These are phyloP conservation scores for Hymenoscyphus scutula DNA, from an alignment of 2,329 filamentous ascomycete genomes.

Conservation along the genomic window DNA sequence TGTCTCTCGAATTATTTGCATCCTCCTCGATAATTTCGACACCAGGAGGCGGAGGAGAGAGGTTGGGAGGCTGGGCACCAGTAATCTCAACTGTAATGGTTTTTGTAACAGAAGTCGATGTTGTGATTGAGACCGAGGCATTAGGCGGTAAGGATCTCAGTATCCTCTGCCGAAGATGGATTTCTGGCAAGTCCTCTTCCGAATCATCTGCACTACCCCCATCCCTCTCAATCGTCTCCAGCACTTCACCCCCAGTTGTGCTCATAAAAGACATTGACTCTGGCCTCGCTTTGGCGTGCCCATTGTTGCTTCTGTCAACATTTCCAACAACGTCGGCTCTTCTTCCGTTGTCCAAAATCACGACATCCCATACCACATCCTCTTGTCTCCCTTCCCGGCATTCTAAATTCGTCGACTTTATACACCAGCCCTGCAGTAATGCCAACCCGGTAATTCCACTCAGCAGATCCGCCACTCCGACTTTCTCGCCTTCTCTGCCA, in stretches of 20 bases:
- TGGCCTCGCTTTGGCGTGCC: slow-evolving; percentile 35
- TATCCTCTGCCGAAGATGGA: slow-evolving; percentile 52
- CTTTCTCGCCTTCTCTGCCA: slow-evolving; percentile 55
- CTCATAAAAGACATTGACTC: slow-evolving; percentile 37
- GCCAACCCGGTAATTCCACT: slow-evolving; percentile 60
- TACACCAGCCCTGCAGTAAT: slow-evolving; percentile 58
- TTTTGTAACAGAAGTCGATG: slow-evolving; percentile 57
- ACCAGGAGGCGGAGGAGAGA: slow-evolving; percentile 53
- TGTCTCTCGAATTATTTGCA: slow-evolving; percentile 23
- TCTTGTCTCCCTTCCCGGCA: slow-evolving; percentile 47
- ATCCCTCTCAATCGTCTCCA: slow-evolving; percentile 39
- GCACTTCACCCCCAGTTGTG: slow-evolving; percentile 31
- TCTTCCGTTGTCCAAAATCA: slow-evolving; percentile 58
- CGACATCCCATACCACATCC: slow-evolving; percentile 64
- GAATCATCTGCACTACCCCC: slow-evolving; percentile 39
- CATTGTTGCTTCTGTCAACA: slow-evolving; percentile 23
- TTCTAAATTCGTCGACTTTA: slow-evolving; percentile 51
- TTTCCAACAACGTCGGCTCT: slow-evolving; percentile 52
- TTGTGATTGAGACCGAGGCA: slow-evolving; percentile 59
- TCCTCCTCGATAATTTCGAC: slow-evolving; percentile 57
- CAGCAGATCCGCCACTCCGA: slow-evolving; percentile 60
- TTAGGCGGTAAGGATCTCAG: slow-evolving; percentile 53
- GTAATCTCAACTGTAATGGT: slow-evolving; percentile 64
- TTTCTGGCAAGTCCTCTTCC: slow-evolving; percentile 43
- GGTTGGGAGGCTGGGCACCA: slow-evolving; percentile 48